phyloP scores from a whole-genome alignment of 2,329 filamentous ascomycete species.

The Mollisiaceae sp. region DNA sequence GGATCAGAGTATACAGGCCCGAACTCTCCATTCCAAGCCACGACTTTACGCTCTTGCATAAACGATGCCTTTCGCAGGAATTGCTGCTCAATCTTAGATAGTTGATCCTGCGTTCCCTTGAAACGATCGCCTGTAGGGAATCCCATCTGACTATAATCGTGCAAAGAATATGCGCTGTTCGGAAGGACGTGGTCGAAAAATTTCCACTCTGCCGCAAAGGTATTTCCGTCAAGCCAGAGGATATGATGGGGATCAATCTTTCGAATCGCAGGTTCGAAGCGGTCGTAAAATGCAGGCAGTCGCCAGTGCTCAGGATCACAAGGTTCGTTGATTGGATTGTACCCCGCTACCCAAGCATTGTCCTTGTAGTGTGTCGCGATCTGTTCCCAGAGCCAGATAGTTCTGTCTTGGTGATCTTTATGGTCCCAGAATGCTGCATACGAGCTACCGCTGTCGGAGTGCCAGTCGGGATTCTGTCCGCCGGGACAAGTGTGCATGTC shows the following conservation, averaged over 20 bases:
- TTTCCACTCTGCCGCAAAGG: constrained; percentile 57
- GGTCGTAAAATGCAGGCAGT: constrained; percentile 49
- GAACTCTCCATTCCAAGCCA: constrained; percentile 59
- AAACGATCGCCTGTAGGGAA: constrained; percentile 53
- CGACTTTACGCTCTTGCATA: constrained; percentile 48
- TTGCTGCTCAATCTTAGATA: constrained; percentile 46
- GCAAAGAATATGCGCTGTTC: constrained; percentile 57
- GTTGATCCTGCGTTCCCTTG: constrained; percentile 49
- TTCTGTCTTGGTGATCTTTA: constrained; percentile 53
- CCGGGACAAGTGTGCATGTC: constrained; percentile 53
- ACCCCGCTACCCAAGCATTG: constrained; percentile 46
- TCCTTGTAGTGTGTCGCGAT: constrained; percentile 49
- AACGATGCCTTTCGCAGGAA: constrained; percentile 52
- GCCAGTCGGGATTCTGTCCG: constrained; percentile 56
- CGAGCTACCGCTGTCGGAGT: constrained; percentile 47
- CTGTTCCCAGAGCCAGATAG: constrained; percentile 51
- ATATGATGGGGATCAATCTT: constrained; percentile 54
- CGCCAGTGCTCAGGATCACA: constrained; percentile 44
- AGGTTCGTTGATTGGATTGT: constrained; percentile 44
- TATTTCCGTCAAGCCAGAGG: constrained; percentile 57
- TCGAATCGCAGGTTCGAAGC: constrained; percentile 48
- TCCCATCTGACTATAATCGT: constrained; percentile 58
- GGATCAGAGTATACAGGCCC: constrained; percentile 49
- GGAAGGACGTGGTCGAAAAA: constrained; percentile 50
- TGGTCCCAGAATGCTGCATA: constrained; percentile 53